Evolutionary conservation across 2,329 filamentous ascomycete genomes (phyloP).

Genomic region (Chaetomium olivaceum): DNA sequence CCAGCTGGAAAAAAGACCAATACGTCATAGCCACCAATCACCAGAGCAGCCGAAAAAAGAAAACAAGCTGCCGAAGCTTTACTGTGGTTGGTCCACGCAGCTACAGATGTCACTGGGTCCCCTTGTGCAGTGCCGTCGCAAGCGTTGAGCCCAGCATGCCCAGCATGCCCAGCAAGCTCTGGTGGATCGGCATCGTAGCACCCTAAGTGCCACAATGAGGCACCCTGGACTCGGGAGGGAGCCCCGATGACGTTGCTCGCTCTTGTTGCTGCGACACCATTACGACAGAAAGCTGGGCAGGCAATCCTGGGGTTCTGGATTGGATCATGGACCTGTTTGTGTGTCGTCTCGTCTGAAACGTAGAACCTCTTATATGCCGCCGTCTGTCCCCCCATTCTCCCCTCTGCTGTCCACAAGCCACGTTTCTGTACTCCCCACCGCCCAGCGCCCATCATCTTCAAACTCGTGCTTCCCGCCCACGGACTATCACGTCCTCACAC

Average conservation of each 20-base stretch:
- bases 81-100: constrained; percentile 14
- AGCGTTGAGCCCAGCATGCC: neutral
- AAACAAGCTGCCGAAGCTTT: neutral
- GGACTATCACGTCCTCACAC: neutral
- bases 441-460: neutral
- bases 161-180: neutral
- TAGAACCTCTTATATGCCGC: constrained; percentile 10
- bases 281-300: constrained; percentile 14
- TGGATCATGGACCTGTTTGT: neutral
- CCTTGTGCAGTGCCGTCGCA: neutral
- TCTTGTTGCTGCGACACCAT: constrained; percentile 11
- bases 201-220: neutral
- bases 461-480: neutral
- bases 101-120: neutral
- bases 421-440: constrained; percentile 6
- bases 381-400: neutral
- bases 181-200: neutral
- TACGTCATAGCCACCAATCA: constrained; percentile 19
- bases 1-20: neutral
- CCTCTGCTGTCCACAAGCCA: constrained; percentile 1
- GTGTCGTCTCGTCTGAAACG: neutral
- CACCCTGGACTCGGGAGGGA: neutral
- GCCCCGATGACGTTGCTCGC: constrained; percentile 14
- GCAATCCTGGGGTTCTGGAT: neutral
- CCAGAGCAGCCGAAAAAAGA: neutral